A percentile compares a stretch with the other conserved stretches of the same genome.
These are phyloP conservation scores for Castanopsis chinensis DNA, from an alignment of 306 rosid genomes.

Conservation along the genomic window DNA sequence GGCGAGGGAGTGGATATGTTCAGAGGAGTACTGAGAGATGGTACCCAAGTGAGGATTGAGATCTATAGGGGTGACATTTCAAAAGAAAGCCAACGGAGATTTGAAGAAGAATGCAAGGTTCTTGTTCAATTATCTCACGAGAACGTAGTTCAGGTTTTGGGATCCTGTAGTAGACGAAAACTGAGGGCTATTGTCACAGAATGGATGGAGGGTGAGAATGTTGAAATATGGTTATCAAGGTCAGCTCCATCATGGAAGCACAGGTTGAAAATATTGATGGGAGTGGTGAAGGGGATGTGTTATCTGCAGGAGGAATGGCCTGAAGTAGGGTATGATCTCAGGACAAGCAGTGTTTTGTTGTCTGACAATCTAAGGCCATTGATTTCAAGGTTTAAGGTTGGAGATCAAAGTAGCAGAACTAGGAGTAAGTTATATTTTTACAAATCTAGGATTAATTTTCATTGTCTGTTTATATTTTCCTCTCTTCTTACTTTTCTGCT, in stretches of 20 bases:
- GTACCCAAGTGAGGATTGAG: slow-evolving; percentile 59
- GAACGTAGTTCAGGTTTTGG: slow-evolving; percentile 52
- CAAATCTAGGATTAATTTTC: not conserved
- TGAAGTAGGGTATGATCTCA: slow-evolving; percentile 60
- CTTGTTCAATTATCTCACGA: slow-evolving; percentile 45
- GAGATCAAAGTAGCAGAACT: slow-evolving; percentile 29
- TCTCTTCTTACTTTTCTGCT: not conserved
- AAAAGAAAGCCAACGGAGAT: slow-evolving; percentile 25
- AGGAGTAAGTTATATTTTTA: slow-evolving; percentile 37
- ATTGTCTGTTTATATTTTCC: not conserved
- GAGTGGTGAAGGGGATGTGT: slow-evolving; percentile 50
- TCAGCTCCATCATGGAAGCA: slow-evolving; percentile 52
- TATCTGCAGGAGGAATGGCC: slow-evolving; percentile 69
- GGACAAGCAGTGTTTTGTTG: slow-evolving; percentile 48
- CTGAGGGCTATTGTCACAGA: slow-evolving; percentile 53
- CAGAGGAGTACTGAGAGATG: slow-evolving; percentile 57
- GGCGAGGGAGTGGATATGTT: slow-evolving; percentile 56
- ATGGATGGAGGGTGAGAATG: slow-evolving; percentile 43
- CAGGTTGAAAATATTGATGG: slow-evolving; percentile 54
- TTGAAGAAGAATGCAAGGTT: slow-evolving; percentile 52
- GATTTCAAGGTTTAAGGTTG: slow-evolving; percentile 67
- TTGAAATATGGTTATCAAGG: slow-evolving; percentile 50
- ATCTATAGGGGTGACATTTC: slow-evolving; percentile 43
- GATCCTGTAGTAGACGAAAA: slow-evolving; percentile 57
- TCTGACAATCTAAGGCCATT: slow-evolving; percentile 40